phyloP scores from a whole-genome alignment of 768 basidiomycete genomes.

The Tulasnella calospora region DNA sequence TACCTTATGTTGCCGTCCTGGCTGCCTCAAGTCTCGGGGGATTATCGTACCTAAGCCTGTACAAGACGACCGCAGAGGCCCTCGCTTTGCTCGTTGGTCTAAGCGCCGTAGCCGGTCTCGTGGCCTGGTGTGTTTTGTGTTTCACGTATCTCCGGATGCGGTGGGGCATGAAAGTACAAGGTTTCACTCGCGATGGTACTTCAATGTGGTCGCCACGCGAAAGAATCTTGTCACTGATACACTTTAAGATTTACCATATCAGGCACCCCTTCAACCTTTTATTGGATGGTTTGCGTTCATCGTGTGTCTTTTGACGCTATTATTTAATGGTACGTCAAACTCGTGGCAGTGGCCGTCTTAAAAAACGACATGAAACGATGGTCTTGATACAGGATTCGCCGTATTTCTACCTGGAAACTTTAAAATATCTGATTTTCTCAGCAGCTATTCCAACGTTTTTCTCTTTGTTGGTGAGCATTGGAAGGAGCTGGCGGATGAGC shows the following conservation, averaged over 20 bases:
- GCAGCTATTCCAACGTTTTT: slow-evolving; percentile 24
- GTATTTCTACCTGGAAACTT: slow-evolving; percentile 27
- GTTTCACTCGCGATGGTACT: slow-evolving; percentile 22
- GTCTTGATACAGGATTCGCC: slow-evolving; percentile 9
- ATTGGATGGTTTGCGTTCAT: slow-evolving; percentile 24
- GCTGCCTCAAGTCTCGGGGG: slow-evolving; percentile 4
- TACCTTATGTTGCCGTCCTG: slow-evolving; percentile 27
- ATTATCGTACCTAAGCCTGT: slow-evolving; percentile 28
- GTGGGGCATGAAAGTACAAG: slow-evolving; percentile 23
- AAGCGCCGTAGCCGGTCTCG: slow-evolving; percentile 28
- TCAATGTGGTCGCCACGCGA: not conserved
- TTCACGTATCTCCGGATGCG: slow-evolving; percentile 21
- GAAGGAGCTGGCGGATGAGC: not conserved
- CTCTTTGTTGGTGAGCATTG: slow-evolving; percentile 21
- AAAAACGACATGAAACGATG: not conserved
- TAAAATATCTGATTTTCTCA: slow-evolving; percentile 1
- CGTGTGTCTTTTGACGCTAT: slow-evolving; percentile 11
- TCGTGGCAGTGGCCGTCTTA: too few relatives aligned
- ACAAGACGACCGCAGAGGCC: slow-evolving; percentile 17
- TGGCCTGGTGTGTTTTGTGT: slow-evolving; percentile 25
- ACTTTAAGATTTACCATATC: slow-evolving; percentile 24
- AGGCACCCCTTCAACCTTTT: slow-evolving; percentile 20
- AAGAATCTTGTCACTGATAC: not conserved
- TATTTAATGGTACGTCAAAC: slow-evolving; percentile 23
- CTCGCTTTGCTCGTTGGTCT: slow-evolving; percentile 30